Evolutionary conservation across 352 stramenopile species (phyloP), one percentile per base, ranked within the genome.

Genomic region (Phytophthora meadii): DNA sequence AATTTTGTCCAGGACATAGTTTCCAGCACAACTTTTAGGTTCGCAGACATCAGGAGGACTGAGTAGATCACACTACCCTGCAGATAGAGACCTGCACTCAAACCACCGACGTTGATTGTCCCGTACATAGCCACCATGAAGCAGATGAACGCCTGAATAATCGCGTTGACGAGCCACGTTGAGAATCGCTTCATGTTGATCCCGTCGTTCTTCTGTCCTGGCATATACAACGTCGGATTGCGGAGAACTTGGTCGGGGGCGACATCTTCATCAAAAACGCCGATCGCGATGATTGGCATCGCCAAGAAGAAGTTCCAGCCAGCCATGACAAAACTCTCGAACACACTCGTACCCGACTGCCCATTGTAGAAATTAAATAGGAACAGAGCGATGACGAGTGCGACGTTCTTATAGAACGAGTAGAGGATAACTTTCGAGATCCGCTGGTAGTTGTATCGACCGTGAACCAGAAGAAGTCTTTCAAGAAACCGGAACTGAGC

Each of bases 371-470:
- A 93, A 48, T 91, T 93, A 74, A 90, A 97, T 1, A 93, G 65
- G 30, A 92, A 90, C 11, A 88, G 49, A 10, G 70, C 72, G 42
- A 91, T 90, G 39, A 92, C 84, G 40, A 92, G 80, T 44, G 76
- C 72, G 15, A 87, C 70, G 40, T 92, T 92, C 75, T 94, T 94
- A 73, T 92, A 94, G 50, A 94, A 90, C 40, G 80, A 90, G 51
- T 88, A 92, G 14, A 98, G 80, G 62, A 99, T 95, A 47, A 98
- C 81, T 48, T 95, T 97, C 51, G 83, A 93, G 51, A 98, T 90
- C 24, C 97, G 92, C n/a, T 92, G 85, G 70, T 99, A 99, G 75
- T 99, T 98, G 81, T 90, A 99, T 42, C 97, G 87, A 5, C 97
- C 97, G 68, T 99, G 97, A 51, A 99, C 93, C 3, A 99, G 80